Base-by-base conservation (phyloP, 371 early-diverging fungal species). In the Mortierella sp. region DNA sequence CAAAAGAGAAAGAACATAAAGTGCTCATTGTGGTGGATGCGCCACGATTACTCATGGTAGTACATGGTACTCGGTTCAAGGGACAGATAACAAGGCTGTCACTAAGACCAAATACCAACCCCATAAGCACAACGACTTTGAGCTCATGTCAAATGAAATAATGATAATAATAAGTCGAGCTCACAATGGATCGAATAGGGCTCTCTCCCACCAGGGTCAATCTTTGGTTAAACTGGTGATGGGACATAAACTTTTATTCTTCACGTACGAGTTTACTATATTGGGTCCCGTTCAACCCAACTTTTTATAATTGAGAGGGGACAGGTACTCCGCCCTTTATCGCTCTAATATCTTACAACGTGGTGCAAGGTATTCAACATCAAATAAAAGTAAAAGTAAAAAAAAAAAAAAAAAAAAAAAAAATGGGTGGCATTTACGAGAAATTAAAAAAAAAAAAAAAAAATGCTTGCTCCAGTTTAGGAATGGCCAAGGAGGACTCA, bases 111-210 rank as follows among this genome's bases (percentile, higher is more conserved):
- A 48, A 48, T 7, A 48, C 7, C 48, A 48, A 48, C 48, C 48
- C 48, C 48, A 48, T 19, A n/a, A 19, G n/a, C 48, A 6, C 16
- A 48, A 48, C 48, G 48, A 48, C 48, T 19, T n/a, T 48, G 21
- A 48, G 48, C 48, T 48, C 48, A 48, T 48, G 48, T n/a, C 43
- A 43, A 43, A 43, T 13, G 15, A 0, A 13, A 43, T 43, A 48
- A 48, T 48, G 19, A 48, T 48, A 48, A 48, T 19, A 48, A 43
- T 13, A 9, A 19, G 22, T 52, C 52, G 55, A 55, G 55, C 55
- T 55, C 55, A 24, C 55, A 55, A 55, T 55, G 22, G 55, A 55
- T 55, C 55, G 28, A 55, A 55, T 55, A 55, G 55, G 55, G 55
- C 55, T 55, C 55, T 55, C 55, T 55, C 28, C 19, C 22, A 55